Base-by-base conservation (phyloP, 257 asterid species). In the Parsonsia alboflavescens region DNA sequence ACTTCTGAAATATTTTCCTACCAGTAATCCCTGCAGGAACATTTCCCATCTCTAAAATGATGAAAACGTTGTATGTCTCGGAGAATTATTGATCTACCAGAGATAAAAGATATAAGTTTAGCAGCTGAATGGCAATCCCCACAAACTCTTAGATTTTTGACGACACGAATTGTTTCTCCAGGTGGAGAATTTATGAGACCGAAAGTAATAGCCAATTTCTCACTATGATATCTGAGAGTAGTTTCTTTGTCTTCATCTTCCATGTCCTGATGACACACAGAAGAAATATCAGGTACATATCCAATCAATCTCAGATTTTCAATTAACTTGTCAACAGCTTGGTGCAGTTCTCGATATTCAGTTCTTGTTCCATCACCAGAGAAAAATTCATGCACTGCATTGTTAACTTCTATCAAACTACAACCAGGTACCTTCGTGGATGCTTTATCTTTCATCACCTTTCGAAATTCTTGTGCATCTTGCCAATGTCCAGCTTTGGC, bases 11-110 rank as follows among this genome's bases (percentile, higher is more conserved):
- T 53, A 46, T 22, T 24, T 53, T 41, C 56, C 74, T 79, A 81
- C 87, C 87, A 84, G 70, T 75, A 84, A 76, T 84, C 85, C 39
- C 87, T 80, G 65, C 85, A 84, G 52, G 87, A 84, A 50, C 87
- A 84, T 21, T 84, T 73, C 9, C 87, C 87, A 24, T 73, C 85
- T 73, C 72, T 71, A 59, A 84, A 81, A 73, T 81, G 83, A 74
- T 84, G 87, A 75, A 84, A 84, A 80, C 85, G 72, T 65, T 84
- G 87, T 46, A 76, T 17, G 73, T 84, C 87, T 78, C 87, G 68
- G 21, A 84, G 46, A 70, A 84, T 71, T 26, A 84, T 73, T 19
- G 33, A 57, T 74, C 81, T 79, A 56, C 75, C 74, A 65, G 53
- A 81, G 36, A 76, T 33, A 45, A 30, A 69, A 4, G 87, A 76